Evolutionary conservation across 2,329 filamentous ascomycete genomes (phyloP), one percentile per base, ranked within the genome.

Genomic region (Parascedosporium putredinis): DNA sequence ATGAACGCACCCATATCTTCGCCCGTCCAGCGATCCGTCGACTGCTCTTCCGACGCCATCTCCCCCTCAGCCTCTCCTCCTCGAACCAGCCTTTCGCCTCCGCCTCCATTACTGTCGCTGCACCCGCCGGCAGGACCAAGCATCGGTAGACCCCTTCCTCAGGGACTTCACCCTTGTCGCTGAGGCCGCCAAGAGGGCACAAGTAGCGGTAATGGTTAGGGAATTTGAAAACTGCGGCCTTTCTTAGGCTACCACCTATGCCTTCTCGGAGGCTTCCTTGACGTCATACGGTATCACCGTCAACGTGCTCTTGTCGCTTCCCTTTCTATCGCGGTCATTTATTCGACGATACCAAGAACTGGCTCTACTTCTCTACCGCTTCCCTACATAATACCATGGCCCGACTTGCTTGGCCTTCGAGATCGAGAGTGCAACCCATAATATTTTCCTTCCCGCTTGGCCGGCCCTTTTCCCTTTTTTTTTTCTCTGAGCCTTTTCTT

Each of bases 161-260:
- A 81, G 83, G 59, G 84, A 95, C 65, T 87, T 91, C 60, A 91
- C 79, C 52, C 78, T 96, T 25, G 78, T 96, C 38, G 90, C 90
- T 31, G 91, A 97, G 71, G 91, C 91, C 2, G 91, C 89, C 40
- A 95, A 95, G 68, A 76, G 90, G 38, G 91, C 91, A 8, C 88
- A 96, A 67, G 86, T 96, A 74, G 88, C 88, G 38, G 82, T 89
- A 60, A 72, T 96, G 63, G 86, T 90, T 74, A 78, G 90, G 54
- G 91, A 96, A 66, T 76, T 97, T 61, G 88, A 88, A 60, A 79
- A 81, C 55, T 76, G 86, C 60, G 79, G 78, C 49, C 66, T 88
- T 44, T 78, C 63, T 51, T 42, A 42, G 38, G 18, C 38, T 6
- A 12, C 12, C 27, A 31, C 27, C 27, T 12, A 6, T 6, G 27